Evolutionary conservation across 2,329 filamentous ascomycete genomes (phyloP).

Genomic region (Talaromyces amestolkiae): DNA sequence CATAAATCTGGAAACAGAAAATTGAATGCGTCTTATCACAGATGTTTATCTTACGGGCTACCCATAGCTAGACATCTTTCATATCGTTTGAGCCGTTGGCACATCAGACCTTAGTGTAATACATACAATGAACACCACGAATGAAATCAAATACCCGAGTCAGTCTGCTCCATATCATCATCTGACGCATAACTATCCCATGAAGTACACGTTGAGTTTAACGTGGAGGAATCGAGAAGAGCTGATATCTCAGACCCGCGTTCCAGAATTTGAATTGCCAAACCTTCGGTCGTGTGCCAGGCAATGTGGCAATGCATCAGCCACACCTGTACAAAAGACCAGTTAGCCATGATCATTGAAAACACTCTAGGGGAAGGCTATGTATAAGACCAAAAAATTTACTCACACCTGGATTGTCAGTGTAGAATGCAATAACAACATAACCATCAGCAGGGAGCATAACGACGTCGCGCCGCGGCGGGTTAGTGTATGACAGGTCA

Average conservation of each 20-base stretch:
- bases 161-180: slow-evolving; percentile 34
- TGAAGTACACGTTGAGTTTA: slow-evolving; percentile 22
- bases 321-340: slow-evolving; percentile 27
- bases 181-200: slow-evolving; percentile 21
- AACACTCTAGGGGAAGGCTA: background rate
- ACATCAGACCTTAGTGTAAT: too few species aligned
- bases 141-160: background rate
- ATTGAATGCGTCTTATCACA: too few species aligned
- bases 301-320: slow-evolving; percentile 46
- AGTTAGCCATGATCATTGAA: background rate
- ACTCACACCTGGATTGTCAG: slow-evolving; percentile 42
- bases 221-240: slow-evolving; percentile 22
- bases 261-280: slow-evolving; percentile 32
- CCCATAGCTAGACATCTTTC: too few species aligned
- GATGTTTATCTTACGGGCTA: too few species aligned
- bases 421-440: slow-evolving; percentile 41
- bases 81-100: too few species aligned
- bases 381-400: background rate
- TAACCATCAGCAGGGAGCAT: slow-evolving; percentile 39
- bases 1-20: too few species aligned
- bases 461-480: slow-evolving; percentile 40
- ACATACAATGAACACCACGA: background rate
- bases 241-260: slow-evolving; percentile 27
- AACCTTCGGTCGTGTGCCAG: slow-evolving; percentile 27
- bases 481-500: slow-evolving; percentile 26